Percentiles rank a stretch among this genome's conserved stretches.
These are phyloP conservation scores for Fomes fomentarius DNA, from an alignment of 1,284 basidiomycete genomes.

Conservation along the genomic window DNA sequence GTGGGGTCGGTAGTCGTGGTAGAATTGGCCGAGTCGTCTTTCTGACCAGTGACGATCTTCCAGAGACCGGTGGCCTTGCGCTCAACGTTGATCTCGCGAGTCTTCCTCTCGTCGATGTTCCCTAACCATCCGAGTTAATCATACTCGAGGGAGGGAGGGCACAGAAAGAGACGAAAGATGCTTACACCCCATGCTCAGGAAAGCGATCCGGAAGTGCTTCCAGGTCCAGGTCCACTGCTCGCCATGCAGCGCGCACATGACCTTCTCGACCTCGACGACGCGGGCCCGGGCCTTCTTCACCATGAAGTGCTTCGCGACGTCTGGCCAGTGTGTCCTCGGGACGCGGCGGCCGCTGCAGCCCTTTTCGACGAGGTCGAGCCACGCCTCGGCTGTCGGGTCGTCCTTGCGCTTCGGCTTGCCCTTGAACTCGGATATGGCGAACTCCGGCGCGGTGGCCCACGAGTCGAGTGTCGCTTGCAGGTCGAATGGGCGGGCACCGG, in stretches of 20 bases:
- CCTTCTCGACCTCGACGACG: conserved; percentile 63
- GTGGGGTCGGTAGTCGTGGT: background rate
- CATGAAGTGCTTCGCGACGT: conserved; percentile 73
- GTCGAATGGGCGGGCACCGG: conserved; percentile 10
- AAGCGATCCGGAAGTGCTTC: conserved; percentile 73
- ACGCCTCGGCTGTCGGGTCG: conserved; percentile 62
- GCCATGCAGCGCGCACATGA: conserved; percentile 67
- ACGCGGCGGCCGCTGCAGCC: conserved; percentile 64
- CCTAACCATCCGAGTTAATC: conserved; percentile 40
- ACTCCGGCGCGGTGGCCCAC: conserved; percentile 14
- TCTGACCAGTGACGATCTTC: conserved; percentile 53
- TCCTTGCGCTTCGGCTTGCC: conserved; percentile 59
- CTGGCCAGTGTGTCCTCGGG: conserved; percentile 73
- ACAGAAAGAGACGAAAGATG: conserved; percentile 16
- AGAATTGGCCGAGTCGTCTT: conserved; percentile 24
- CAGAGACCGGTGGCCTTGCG: conserved; percentile 52
- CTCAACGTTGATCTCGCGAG: conserved; percentile 59
- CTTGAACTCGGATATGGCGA: conserved; percentile 49
- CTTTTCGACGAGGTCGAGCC: conserved; percentile 64
- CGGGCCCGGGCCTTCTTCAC: conserved; percentile 63
- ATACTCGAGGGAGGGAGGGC: background rate
- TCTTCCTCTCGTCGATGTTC: conserved; percentile 56
- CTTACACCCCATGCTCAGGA: conserved; percentile 77
- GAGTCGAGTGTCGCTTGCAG: conserved; percentile 11
- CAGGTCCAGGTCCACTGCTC: conserved; percentile 75